phyloP scores from a whole-genome alignment of 331 rosid species.

The Quercus tomentella region DNA sequence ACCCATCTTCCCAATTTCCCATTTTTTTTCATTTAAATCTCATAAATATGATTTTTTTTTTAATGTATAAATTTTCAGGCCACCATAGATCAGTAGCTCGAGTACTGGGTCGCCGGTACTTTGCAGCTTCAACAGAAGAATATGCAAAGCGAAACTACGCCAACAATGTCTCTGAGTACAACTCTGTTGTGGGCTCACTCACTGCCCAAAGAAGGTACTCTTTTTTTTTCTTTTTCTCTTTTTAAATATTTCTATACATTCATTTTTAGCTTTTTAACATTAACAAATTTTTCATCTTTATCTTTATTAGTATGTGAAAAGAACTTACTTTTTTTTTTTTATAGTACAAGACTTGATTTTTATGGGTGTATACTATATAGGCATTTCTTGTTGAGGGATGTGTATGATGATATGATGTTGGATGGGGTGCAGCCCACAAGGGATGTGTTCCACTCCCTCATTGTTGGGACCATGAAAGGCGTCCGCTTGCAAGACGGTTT shows the following conservation, averaged over 20 bases:
- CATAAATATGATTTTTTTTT: neutral
- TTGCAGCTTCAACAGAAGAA: constrained; percentile 45
- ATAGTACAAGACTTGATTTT: no score
- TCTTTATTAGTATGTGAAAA: neutral
- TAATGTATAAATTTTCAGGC: constrained; percentile 21
- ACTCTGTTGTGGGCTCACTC: constrained; percentile 67
- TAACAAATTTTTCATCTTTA: neutral
- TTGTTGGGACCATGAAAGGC: constrained; percentile 74
- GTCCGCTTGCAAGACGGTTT: constrained; percentile 72
- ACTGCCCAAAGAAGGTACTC: constrained; percentile 55
- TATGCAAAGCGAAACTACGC: constrained; percentile 74
- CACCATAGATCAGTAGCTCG: constrained; percentile 43
- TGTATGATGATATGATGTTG: constrained; percentile 82
- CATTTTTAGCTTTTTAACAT: no score
- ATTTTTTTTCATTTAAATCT: neutral
- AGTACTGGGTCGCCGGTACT: constrained; percentile 47
- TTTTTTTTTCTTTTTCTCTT: neutral
- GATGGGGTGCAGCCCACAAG: constrained; percentile 86
- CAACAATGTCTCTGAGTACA: constrained; percentile 70
- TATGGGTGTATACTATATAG: constrained; percentile 21
- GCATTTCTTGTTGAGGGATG: constrained; percentile 68
- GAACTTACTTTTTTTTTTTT: neutral
- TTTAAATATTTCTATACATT: no score
- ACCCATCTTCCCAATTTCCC: neutral
- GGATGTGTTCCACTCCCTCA: constrained; percentile 70